Conservation (phyloP, 1,139 yeast genomes). For the Saccharomyces uvarum region DNA sequence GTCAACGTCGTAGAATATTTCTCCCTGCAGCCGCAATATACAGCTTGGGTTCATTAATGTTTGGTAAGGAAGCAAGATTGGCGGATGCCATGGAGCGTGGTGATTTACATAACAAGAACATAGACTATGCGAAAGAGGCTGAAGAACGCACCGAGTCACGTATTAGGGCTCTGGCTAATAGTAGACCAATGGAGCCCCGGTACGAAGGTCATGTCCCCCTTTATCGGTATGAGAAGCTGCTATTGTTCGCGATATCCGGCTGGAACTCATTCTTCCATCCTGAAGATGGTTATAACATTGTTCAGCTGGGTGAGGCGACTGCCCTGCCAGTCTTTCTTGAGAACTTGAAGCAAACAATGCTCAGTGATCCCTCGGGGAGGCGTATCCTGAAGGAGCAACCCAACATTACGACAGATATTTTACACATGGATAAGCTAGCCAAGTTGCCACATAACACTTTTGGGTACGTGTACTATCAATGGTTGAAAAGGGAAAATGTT, state of each 20-base stretch:
- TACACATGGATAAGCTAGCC: constrained; percentile 56
- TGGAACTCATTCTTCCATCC: constrained; percentile 82
- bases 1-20: constrained; percentile 17
- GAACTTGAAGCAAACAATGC: constrained; percentile 62
- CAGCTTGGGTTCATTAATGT: constrained; percentile 29
- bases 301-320: constrained; percentile 91
- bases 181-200: constrained; percentile 37
- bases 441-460: constrained; percentile 61
- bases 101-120: constrained; percentile 33
- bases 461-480: constrained; percentile 68
- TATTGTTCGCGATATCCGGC: constrained; percentile 68
- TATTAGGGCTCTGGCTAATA: constrained; percentile 15
- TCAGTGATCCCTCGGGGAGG: constrained; percentile 68
- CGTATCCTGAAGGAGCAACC: constrained; percentile 73
- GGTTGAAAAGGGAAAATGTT: constrained; percentile 84
- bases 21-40: constrained; percentile 26
- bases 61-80: constrained; percentile 43
- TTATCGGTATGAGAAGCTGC: constrained; percentile 50
- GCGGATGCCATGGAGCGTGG: constrained; percentile 57
- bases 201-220: constrained; percentile 83
- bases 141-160: constrained; percentile 29
- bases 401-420: constrained; percentile 64
- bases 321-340: constrained; percentile 65
- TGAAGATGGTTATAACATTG: constrained; percentile 51
- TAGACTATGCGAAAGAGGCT: constrained; percentile 18